Conservation (phyloP, 2,329 filamentous ascomycete genomes). For the Ophiosphaerella herpotricha region DNA sequence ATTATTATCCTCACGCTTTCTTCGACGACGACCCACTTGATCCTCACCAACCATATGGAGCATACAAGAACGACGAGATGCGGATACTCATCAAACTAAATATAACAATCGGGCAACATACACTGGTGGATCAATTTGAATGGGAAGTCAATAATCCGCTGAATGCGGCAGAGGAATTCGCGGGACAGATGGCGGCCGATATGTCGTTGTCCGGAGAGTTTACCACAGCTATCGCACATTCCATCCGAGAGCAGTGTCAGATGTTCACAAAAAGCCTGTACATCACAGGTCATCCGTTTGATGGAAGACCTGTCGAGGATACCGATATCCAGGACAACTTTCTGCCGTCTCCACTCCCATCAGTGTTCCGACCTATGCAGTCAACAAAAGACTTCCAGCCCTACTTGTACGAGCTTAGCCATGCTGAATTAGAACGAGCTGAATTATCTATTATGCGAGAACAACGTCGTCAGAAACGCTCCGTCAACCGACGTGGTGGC, state of each 20-base stretch:
- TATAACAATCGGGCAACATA: slow-evolving; percentile 94
- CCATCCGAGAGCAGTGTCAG: slow-evolving; percentile 93
- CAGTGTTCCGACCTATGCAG: slow-evolving; percentile 87
- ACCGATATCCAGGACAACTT: slow-evolving; percentile 85
- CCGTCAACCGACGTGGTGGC: slow-evolving; percentile 89
- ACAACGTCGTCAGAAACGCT: slow-evolving; percentile 91
- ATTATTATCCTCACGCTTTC: slow-evolving; percentile 91
- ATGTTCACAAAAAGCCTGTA: slow-evolving; percentile 93
- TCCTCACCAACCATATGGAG: slow-evolving; percentile 84
- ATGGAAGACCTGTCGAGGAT: slow-evolving; percentile 90
- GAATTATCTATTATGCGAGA: slow-evolving; percentile 93
- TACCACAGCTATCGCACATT: slow-evolving; percentile 95
- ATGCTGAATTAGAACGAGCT: slow-evolving; percentile 85
- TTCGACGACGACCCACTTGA: slow-evolving; percentile 90
- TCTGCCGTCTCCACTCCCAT: slow-evolving; percentile 78
- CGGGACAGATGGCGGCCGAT: slow-evolving; percentile 83
- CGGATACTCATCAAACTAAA: slow-evolving; percentile 93
- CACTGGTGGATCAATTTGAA: slow-evolving; percentile 94
- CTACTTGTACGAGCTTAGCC: slow-evolving; percentile 91
- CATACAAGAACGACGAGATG: slow-evolving; percentile 99
- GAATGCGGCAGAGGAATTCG: slow-evolving; percentile 95
- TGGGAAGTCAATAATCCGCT: slow-evolving; percentile 97
- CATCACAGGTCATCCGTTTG: slow-evolving; percentile 90
- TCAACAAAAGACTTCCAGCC: slow-evolving; percentile 93
- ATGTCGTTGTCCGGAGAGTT: slow-evolving; percentile 93